Conservation (phyloP, 371 early-diverging fungal genomes). For the Rhizomucor miehei region DNA sequence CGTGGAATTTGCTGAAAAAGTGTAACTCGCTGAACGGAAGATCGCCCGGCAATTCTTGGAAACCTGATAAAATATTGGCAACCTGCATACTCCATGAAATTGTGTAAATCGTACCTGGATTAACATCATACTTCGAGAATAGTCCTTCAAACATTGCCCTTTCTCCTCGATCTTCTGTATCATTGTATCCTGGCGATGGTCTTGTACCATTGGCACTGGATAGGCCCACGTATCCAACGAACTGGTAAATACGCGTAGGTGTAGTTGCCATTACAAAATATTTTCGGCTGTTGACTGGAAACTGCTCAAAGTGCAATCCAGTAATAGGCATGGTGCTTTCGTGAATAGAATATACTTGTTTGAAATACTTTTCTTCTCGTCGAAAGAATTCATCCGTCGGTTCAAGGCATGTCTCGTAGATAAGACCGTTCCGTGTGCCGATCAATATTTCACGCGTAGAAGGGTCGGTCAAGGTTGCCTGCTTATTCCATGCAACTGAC, state of each 20-base stretch:
- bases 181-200: slow-evolving; percentile 16
- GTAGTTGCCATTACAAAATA: slow-evolving; percentile 79
- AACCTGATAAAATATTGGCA: slow-evolving; percentile 36
- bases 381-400: slow-evolving; percentile 82
- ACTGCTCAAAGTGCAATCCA: slow-evolving; percentile 78
- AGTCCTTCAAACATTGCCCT: slow-evolving; percentile 59
- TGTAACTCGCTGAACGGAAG: slow-evolving; percentile 56
- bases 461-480: slow-evolving; percentile 42
- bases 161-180: slow-evolving; percentile 31
- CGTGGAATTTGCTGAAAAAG: slow-evolving; percentile 66
- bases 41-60: slow-evolving; percentile 77
- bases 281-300: slow-evolving; percentile 68
- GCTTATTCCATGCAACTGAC: slow-evolving; percentile 88
- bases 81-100: neutral
- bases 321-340: slow-evolving; percentile 67
- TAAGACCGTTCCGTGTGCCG: slow-evolving; percentile 79
- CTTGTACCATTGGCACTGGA: slow-evolving; percentile 15
- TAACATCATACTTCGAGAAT: slow-evolving; percentile 58
- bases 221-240: slow-evolving; percentile 65
- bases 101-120: slow-evolving; percentile 39
- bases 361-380: slow-evolving; percentile 74
- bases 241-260: slow-evolving; percentile 80
- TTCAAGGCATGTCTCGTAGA: slow-evolving; percentile 84
- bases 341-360: slow-evolving; percentile 66
- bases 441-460: slow-evolving; percentile 81